Percentiles rank a stretch among this genome's conserved stretches.
These are phyloP conservation scores for Diutina ranongensis DNA, from an alignment of 1,139 yeast genomes.

Conservation along the genomic window DNA sequence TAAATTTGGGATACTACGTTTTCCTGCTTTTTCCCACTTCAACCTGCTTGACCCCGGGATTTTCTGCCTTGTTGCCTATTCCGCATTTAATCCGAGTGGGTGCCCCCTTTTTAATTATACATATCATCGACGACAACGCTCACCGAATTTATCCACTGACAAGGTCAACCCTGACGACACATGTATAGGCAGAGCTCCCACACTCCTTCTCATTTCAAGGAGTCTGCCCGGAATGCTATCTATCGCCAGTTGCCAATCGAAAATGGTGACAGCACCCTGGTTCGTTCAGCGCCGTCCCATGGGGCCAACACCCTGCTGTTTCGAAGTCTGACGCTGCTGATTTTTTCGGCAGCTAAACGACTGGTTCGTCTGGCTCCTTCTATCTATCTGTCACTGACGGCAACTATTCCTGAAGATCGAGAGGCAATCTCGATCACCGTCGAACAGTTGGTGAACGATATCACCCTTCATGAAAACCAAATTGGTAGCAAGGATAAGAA, in stretches of 20 bases:
- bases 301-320: conserved; percentile 13
- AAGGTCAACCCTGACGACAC: not conserved
- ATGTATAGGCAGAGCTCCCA: conserved; percentile 3
- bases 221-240: conserved; percentile 35
- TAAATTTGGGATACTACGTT: too few species aligned
- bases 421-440: conserved; percentile 33
- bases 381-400: conserved; percentile 30
- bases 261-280: conserved; percentile 17
- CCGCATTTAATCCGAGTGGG: not conserved
- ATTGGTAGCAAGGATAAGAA: conserved; percentile 11
- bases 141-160: too few species aligned
- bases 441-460: conserved; percentile 34
- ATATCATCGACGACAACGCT: too few species aligned
- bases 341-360: conserved; percentile 26
- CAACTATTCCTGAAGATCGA: conserved; percentile 37
- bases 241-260: conserved; percentile 36
- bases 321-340: conserved; percentile 21
- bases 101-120: not conserved
- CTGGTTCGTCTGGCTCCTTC: conserved; percentile 35
- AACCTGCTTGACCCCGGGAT: not conserved
- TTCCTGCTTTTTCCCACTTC: not conserved
- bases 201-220: conserved; percentile 30
- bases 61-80: not conserved
- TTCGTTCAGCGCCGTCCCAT: conserved; percentile 25
- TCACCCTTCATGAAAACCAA: conserved; percentile 28